Conservation (phyloP, 768 basidiomycete species). For the Lentinula sp. region DNA sequence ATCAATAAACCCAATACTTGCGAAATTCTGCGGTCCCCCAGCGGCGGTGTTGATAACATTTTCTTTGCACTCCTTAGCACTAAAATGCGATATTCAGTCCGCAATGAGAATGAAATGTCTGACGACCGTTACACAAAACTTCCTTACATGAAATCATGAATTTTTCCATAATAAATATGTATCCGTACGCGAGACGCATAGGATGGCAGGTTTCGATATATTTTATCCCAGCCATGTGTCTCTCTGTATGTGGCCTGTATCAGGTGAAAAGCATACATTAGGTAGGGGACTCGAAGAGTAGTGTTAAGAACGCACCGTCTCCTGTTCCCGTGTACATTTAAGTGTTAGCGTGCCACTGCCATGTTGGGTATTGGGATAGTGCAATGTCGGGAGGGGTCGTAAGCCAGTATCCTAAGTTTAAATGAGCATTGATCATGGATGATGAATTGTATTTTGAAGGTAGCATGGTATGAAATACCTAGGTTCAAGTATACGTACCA, state of each 20-base stretch:
- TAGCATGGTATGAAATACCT: background rate
- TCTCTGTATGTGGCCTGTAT: slow-evolving; percentile 39
- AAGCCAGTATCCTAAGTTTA: background rate
- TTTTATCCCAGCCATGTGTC: slow-evolving; percentile 20
- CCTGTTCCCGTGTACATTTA: slow-evolving; percentile 39
- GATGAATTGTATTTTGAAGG: no score
- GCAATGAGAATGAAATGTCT: slow-evolving; percentile 1
- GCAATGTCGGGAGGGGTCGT: slow-evolving; percentile 1
- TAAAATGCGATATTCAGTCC: background rate
- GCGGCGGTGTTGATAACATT: background rate
- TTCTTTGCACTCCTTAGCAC: background rate
- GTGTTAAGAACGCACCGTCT: slow-evolving; percentile 26
- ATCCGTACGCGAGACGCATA: slow-evolving; percentile 29
- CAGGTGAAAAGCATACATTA: background rate
- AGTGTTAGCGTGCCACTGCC: slow-evolving; percentile 32
- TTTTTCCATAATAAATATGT: slow-evolving; percentile 41
- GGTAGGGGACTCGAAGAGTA: background rate
- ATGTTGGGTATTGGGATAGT: slow-evolving; percentile 34
- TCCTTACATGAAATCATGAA: slow-evolving; percentile 35
- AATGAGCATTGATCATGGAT: no score
- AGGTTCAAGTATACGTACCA: slow-evolving; percentile 26
- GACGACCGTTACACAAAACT: no score
- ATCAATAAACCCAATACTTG: background rate
- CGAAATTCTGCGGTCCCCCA: background rate
- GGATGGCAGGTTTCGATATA: slow-evolving; percentile 25